Evolutionary conservation across 2,329 filamentous ascomycete species (phyloP).

Genomic region (Pestalotiopsis sp.): DNA sequence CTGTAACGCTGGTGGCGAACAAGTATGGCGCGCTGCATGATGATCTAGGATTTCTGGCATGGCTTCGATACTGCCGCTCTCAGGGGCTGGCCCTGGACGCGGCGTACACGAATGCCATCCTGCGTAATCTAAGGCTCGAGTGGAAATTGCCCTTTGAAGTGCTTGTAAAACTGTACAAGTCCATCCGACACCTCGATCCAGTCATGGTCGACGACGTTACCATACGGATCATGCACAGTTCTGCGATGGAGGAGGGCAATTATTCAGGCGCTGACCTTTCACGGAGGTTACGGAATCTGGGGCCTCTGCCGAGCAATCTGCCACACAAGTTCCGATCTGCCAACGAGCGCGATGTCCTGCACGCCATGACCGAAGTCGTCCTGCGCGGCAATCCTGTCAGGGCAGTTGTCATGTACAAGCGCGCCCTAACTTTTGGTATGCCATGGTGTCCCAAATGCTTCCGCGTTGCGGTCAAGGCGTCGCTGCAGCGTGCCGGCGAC

Average conservation of each 20-base stretch:
- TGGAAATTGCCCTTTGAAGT: constrained; percentile 42
- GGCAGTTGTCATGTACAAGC: constrained; percentile 42
- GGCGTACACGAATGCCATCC: constrained; percentile 42
- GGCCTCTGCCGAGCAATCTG: constrained; percentile 23
- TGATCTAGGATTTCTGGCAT: constrained; percentile 38
- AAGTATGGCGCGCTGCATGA: constrained; percentile 44
- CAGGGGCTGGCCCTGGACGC: constrained; percentile 39
- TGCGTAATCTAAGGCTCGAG: constrained; percentile 38
- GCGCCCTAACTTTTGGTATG: constrained; percentile 36
- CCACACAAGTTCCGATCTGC: constrained; percentile 28
- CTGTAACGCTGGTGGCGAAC: constrained; percentile 46
- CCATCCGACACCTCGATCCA: constrained; percentile 35
- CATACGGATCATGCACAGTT: constrained; percentile 39
- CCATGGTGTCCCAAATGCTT: constrained; percentile 44
- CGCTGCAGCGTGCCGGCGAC: constrained; percentile 35
- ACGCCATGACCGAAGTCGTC: constrained; percentile 45
- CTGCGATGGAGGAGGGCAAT: constrained; percentile 25
- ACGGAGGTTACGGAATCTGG: constrained; percentile 28
- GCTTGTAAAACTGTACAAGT: constrained; percentile 36
- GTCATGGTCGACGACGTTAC: constrained; percentile 40
- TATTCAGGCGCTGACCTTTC: constrained; percentile 17
- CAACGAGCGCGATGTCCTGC: constrained; percentile 35
- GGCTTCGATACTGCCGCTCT: constrained; percentile 42
- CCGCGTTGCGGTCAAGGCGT: constrained; percentile 49
- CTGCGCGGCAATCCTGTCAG: constrained; percentile 31